Evolutionary conservation across 2,329 filamentous ascomycete genomes (phyloP).

Genomic region (Diaporthe australafricana): DNA sequence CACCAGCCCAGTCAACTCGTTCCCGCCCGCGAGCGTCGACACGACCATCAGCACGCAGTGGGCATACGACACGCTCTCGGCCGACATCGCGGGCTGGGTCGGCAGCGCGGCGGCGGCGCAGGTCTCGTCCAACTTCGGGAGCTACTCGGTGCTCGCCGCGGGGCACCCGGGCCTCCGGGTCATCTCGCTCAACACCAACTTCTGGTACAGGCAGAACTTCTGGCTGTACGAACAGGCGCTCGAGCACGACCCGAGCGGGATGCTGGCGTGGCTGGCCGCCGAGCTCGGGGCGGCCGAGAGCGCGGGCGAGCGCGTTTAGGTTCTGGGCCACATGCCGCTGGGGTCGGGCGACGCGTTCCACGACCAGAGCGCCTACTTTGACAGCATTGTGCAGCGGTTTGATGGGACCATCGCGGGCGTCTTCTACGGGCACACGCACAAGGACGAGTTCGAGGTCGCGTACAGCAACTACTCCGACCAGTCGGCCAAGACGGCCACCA

Average conservation of each 20-base stretch:
- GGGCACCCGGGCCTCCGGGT: constrained; percentile 59
- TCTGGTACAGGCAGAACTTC: constrained; percentile 70
- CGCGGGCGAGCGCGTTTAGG: constrained; percentile 63
- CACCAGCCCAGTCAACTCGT: constrained; percentile 63
- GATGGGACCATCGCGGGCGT: constrained; percentile 64
- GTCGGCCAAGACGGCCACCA: constrained; percentile 55
- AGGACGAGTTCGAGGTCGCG: constrained; percentile 66
- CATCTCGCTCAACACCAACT: constrained; percentile 70
- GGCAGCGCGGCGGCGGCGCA: constrained; percentile 48
- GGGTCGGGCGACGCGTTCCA: constrained; percentile 63
- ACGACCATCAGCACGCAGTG: constrained; percentile 55
- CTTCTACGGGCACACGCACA: constrained; percentile 67
- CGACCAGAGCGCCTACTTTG: constrained; percentile 59
- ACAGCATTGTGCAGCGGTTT: constrained; percentile 66
- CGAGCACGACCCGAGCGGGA: constrained; percentile 61
- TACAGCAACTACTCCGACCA: constrained; percentile 61
- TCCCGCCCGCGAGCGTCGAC: constrained; percentile 54
- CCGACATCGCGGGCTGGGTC: constrained; percentile 61
- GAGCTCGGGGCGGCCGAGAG: constrained; percentile 66
- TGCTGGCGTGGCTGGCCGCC: constrained; percentile 64
- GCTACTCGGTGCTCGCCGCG: constrained; percentile 60
- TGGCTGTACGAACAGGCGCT: constrained; percentile 64
- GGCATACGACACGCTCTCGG: constrained; percentile 62
- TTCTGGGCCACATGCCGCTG: constrained; percentile 68
- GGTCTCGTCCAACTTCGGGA: constrained; percentile 55